These are phyloP conservation scores for Epichloe elymi DNA, from an alignment of 2,329 filamentous ascomycete genomes.

Conservation along the genomic window DNA sequence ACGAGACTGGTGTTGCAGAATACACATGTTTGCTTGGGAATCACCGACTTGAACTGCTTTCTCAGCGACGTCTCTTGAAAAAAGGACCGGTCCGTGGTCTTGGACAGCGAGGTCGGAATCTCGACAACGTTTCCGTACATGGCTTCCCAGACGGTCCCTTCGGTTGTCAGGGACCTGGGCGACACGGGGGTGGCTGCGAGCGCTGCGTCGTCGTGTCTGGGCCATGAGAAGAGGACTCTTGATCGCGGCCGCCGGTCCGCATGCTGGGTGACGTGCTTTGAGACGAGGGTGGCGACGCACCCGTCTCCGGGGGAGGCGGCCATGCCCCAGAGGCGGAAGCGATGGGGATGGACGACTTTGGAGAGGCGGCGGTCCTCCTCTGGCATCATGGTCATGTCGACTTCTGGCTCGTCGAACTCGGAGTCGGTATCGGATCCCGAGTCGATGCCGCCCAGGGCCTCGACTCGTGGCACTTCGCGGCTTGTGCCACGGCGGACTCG, in stretches of 20 bases:
- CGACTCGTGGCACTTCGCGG: conserved; percentile 30
- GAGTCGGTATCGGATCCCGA: conserved; percentile 11
- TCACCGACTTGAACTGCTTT: conserved; percentile 25
- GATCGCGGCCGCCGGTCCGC: conserved; percentile 29
- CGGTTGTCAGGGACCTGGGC: conserved; percentile 30
- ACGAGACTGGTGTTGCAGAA: conserved; percentile 30
- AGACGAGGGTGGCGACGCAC: conserved; percentile 36
- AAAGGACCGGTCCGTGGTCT: conserved; percentile 8
- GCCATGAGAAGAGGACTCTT: conserved; percentile 25
- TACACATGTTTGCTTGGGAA: conserved; percentile 28
- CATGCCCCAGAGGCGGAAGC: conserved; percentile 41
- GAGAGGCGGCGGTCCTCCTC: conserved; percentile 22
- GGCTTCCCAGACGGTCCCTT: conserved; percentile 43
- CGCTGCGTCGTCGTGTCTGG: conserved; percentile 6
- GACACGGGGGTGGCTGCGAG: background rate
- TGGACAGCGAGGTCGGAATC: conserved; percentile 27
- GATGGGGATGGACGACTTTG: conserved; percentile 35
- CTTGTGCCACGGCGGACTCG: conserved; percentile 31
- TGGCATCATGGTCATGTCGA: conserved; percentile 5
- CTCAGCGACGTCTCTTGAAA: conserved; percentile 16
- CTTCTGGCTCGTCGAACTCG: conserved; percentile 7
- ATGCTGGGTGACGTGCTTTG: conserved; percentile 34
- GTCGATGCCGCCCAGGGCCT: conserved; percentile 26
- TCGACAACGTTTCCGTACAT: conserved; percentile 41
- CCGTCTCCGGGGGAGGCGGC: conserved; percentile 38